These are phyloP conservation scores for Fusarium annulatum DNA, from an alignment of 2,329 filamentous ascomycete genomes.

Conservation along the genomic window DNA sequence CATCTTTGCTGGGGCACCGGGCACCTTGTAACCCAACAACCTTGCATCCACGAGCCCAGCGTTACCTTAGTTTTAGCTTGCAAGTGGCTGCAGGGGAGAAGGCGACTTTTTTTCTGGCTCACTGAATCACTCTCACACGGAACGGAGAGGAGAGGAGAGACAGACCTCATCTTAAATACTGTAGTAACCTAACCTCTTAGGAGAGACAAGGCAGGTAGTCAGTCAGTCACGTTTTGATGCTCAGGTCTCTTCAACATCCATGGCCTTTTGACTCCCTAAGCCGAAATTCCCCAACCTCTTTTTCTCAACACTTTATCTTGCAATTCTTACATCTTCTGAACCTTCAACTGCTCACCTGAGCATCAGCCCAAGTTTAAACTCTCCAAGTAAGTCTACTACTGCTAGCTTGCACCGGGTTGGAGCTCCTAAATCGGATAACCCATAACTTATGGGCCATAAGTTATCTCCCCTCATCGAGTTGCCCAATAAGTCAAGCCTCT, in stretches of 20 bases:
- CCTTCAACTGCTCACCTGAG: conserved; percentile 4
- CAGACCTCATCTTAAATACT: conserved; percentile 18
- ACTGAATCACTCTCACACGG: conserved; percentile 28
- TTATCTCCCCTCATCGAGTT: conserved; percentile 25
- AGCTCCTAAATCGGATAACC: conserved; percentile 30
- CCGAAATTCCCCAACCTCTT: conserved; percentile 20
- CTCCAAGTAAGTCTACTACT: conserved; percentile 32
- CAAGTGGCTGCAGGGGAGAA: conserved; percentile 26
- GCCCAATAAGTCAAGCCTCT: conserved; percentile 11
- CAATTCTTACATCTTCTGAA: background rate
- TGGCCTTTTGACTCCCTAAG: background rate
- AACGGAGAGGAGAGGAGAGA: background rate
- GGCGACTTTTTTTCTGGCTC: conserved; percentile 22
- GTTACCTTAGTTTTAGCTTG: background rate
- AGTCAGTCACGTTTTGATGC: conserved; percentile 12
- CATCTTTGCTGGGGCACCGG: background rate
- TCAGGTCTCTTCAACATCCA: conserved; percentile 4
- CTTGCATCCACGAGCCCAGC: background rate
- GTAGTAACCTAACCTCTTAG: background rate
- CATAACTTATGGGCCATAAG: background rate
- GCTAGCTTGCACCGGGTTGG: conserved; percentile 24
- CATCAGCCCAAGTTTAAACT: conserved; percentile 7
- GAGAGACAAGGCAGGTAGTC: background rate
- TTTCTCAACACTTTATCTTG: background rate
- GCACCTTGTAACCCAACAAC: conserved; percentile 6